A percentile compares a stretch with the other conserved stretches of the same genome.
Conservation (phyloP, 352 stramenopile species). For the Phytophthora niederhauseri region DNA sequence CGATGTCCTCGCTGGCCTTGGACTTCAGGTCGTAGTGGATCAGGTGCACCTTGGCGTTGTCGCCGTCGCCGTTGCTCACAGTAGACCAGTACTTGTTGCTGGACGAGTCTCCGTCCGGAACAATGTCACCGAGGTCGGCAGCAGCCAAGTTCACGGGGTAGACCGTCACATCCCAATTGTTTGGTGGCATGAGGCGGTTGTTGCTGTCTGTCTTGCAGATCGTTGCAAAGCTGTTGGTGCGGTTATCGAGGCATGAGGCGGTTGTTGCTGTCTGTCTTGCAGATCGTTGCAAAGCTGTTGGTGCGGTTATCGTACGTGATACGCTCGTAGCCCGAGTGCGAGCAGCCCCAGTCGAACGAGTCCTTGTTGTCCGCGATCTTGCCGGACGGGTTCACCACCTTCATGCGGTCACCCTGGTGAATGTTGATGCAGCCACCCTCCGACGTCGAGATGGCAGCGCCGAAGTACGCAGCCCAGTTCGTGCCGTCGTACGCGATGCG, state of each 20-base stretch:
- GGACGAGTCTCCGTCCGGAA: constrained; percentile 30
- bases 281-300: constrained; percentile 49
- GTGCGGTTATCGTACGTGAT: constrained; percentile 51
- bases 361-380: constrained; percentile 39
- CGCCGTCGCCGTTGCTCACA: constrained; percentile 41
- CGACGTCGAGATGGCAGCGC: constrained; percentile 49
- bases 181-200: too few relatives aligned
- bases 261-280: constrained; percentile 70
- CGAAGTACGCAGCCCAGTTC: constrained; percentile 65
- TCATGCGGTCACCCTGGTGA: constrained; percentile 64
- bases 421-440: constrained; percentile 63
- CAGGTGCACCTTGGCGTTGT: constrained; percentile 50
- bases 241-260: constrained; percentile 67
- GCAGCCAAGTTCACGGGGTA: constrained; percentile 53
- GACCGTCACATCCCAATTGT: constrained; percentile 50
- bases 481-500: constrained; percentile 57
- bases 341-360: constrained; percentile 58
- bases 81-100: constrained; percentile 58
- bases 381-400: constrained; percentile 46
- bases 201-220: too few relatives aligned
- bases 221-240: too few relatives aligned
- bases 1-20: constrained; percentile 46
- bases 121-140: constrained; percentile 56
- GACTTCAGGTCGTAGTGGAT: constrained; percentile 55
- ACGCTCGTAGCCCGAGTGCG: constrained; percentile 57